Evolutionary conservation across 1,284 basidiomycete species (phyloP).

Genomic region (Cutaneotrichosporon arboriforme): DNA sequence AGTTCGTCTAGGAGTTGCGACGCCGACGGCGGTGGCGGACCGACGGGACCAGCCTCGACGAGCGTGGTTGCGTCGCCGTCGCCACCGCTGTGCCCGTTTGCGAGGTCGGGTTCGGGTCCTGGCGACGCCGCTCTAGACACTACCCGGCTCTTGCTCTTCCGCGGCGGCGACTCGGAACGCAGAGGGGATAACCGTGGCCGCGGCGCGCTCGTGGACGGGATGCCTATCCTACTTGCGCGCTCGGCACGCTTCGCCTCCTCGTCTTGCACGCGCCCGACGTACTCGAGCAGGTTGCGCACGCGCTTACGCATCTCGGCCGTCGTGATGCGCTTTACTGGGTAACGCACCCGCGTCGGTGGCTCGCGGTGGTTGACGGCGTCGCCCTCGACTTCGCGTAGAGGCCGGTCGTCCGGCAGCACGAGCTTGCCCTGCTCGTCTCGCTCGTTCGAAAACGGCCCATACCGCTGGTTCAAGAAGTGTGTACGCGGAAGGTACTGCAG

Average conservation of each 20-base stretch:
- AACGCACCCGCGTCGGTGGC: slow-evolving; percentile 84
- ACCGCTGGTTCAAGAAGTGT: slow-evolving; percentile 34
- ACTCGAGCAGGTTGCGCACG: slow-evolving; percentile 83
- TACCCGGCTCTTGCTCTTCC: slow-evolving; percentile 1
- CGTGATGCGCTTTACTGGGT: slow-evolving; percentile 89
- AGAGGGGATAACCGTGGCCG: slow-evolving; percentile 10
- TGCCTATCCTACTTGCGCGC: slow-evolving; percentile 61
- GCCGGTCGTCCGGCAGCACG: slow-evolving; percentile 26
- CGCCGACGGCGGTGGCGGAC: slow-evolving; percentile 42
- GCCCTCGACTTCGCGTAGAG: slow-evolving; percentile 26
- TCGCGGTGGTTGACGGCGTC: slow-evolving; percentile 56
- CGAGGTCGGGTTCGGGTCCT: too few relatives aligned
- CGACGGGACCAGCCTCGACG: neutral
- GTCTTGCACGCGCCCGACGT: slow-evolving; percentile 61
- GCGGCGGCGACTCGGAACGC: slow-evolving; percentile 12
- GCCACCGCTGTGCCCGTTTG: neutral
- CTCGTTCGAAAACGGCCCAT: slow-evolving; percentile 37
- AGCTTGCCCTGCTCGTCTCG: slow-evolving; percentile 31
- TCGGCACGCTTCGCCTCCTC: slow-evolving; percentile 66
- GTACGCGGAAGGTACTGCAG: slow-evolving; percentile 33
- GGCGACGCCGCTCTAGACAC: neutral
- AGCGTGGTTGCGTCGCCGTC: neutral
- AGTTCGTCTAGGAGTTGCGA: slow-evolving; percentile 81
- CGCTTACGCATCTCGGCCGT: slow-evolving; percentile 96
- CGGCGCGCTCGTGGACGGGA: slow-evolving; percentile 13